Evolutionary conservation across 2,329 filamentous ascomycete genomes (phyloP), one percentile per base, ranked within the genome.

Genomic region (Alternaria postmessia): DNA sequence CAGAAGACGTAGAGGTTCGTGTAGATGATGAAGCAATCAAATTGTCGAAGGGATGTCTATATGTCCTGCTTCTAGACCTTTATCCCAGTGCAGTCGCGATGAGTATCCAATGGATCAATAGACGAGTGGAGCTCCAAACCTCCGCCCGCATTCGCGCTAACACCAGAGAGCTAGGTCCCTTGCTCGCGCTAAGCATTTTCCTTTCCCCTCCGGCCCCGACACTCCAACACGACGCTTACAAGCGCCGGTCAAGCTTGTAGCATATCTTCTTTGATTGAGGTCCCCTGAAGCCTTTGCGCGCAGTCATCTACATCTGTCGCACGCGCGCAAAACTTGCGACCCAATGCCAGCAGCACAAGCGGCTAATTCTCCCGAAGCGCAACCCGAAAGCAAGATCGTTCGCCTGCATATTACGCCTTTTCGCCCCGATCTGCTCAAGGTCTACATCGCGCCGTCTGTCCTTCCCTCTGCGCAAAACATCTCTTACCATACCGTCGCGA

Each of bases 341-440:
- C 68, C 71, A 69, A 78, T 78, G 75, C 74, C 72, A 64, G 69
- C 66, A 57, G 66, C 69, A 70, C 71, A 66, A 62, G 68, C 73
- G 64, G 56, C 70, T 67, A 69, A 57, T 44, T 38, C 59, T 47
- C 57, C 57, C 57, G 51, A 59, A 65, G 64, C 64, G 57, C 63
- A 61, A 54, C 36, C 59, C 61, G 59, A 68, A 32, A 58, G 65
- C 44, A 71, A 63, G 57, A 57, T 71, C 18, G 75, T 80, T 48
- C 87, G 93, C 69, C 86, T 99, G 54, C 93, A 99, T 80, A 95
- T 99, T 70, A 90, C 92, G 16, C 95, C 95, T 48, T 86, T 99
- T 68, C 93, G 89, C 71, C 83, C 90, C 39, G 87, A 90, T 7
- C 86, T 98, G 18, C 83, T 95, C 57, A 85, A 87, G 57, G 83